Evolutionary conservation across 1,284 basidiomycete species (phyloP).

Genomic region (Phenoliferia sp.): DNA sequence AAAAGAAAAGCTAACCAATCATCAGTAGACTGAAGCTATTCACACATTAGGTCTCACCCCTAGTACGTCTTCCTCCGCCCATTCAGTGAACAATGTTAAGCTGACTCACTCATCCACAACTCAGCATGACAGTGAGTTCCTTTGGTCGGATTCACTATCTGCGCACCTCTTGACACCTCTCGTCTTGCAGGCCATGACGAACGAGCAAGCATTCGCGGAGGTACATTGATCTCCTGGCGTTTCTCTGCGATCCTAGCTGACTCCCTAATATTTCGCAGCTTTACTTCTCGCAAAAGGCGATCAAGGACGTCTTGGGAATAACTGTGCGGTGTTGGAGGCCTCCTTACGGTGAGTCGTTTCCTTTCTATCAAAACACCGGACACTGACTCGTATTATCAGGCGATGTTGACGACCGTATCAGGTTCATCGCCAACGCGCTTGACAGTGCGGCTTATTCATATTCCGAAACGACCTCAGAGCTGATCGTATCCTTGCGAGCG

Average conservation of each 20-base stretch:
- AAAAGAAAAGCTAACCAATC: neutral
- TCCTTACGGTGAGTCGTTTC: conserved; percentile 39
- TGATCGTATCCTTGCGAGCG: neutral
- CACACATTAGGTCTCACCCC: neutral
- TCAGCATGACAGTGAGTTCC: neutral
- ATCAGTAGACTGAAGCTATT: neutral
- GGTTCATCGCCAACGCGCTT: conserved; percentile 41
- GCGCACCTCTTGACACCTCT: neutral
- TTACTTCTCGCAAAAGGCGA: conserved; percentile 50
- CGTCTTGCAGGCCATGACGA: conserved; percentile 26
- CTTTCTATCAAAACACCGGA: neutral
- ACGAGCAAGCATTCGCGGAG: conserved; percentile 53
- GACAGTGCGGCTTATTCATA: conserved; percentile 29
- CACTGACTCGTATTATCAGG: neutral
- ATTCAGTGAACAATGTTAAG: neutral
- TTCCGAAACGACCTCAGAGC: neutral
- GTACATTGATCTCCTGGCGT: neutral
- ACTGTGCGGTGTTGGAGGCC: conserved; percentile 42
- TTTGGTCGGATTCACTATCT: neutral
- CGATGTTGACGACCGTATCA: conserved; percentile 51
- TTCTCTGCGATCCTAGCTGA: neutral
- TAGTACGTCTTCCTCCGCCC: neutral
- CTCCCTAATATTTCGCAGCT: neutral
- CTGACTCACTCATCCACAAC: too few relatives aligned
- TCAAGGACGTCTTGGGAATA: conserved; percentile 50